phyloP scores from a whole-genome alignment of 2,329 filamentous ascomycete species.

The Aspergillus texensis region DNA sequence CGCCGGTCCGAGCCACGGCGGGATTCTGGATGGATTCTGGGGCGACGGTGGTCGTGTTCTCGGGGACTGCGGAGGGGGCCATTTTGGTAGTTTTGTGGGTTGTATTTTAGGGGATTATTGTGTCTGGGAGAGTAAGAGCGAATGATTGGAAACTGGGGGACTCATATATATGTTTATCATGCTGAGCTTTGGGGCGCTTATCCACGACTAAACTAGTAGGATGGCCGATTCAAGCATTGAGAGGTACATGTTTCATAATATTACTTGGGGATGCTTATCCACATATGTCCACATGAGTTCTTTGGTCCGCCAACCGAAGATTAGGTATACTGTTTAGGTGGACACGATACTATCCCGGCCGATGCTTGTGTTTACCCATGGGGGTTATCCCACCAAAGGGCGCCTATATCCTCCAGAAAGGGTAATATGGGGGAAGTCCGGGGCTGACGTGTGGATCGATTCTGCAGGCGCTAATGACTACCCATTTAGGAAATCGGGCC shows the following conservation, averaged over 20 bases:
- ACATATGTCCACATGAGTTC: background rate
- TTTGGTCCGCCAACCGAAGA: background rate
- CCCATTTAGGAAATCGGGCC: conserved; percentile 1
- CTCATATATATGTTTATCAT: conserved; percentile 2
- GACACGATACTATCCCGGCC: background rate
- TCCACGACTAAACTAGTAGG: conserved; percentile 21
- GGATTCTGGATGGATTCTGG: conserved; percentile 38
- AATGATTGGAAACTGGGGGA: background rate
- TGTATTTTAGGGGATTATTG: background rate
- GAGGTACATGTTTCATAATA: background rate
- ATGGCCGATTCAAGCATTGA: background rate
- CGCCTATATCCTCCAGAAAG: background rate
- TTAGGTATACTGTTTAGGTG: background rate
- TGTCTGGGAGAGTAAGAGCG: background rate
- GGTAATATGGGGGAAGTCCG: conserved; percentile 6
- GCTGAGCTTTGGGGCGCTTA: conserved; percentile 15
- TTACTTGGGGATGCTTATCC: background rate
- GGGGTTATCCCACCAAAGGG: background rate
- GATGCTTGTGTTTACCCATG: background rate
- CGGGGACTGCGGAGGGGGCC: conserved; percentile 25
- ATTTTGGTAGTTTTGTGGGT: conserved; percentile 17
- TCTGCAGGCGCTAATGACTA: conserved; percentile 6
- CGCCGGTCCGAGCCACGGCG: conserved; percentile 26
- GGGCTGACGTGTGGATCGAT: background rate
- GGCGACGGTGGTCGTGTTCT: conserved; percentile 24